A percentile compares a stretch with the other conserved stretches of the same genome.
These are phyloP conservation scores for Penicillium diatomitis DNA, from an alignment of 495 filamentous ascomycete species.

Conservation along the genomic window DNA sequence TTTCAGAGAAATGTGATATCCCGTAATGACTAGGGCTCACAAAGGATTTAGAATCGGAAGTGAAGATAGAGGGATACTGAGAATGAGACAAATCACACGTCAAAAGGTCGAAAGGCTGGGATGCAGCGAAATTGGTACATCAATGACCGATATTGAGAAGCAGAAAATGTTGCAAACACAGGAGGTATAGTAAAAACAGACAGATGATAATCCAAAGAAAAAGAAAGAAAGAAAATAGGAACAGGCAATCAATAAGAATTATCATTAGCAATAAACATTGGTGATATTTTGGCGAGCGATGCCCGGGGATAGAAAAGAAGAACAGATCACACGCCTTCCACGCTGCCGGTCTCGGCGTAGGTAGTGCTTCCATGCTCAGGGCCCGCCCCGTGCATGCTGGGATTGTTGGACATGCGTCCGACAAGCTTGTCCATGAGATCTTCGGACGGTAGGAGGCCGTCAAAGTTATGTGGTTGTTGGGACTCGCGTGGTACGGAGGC, in stretches of 20 bases:
- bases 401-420: slow-evolving; percentile 27
- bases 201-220: slow-evolving; percentile 11
- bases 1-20: too few species aligned
- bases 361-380: slow-evolving; percentile 23
- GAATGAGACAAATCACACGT: too few species aligned
- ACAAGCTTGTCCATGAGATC: slow-evolving; percentile 37
- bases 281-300: not conserved
- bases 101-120: too few species aligned
- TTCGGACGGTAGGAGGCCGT: slow-evolving; percentile 28
- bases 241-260: slow-evolving; percentile 13
- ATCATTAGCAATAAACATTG: slow-evolving; percentile 19
- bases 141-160: not conserved
- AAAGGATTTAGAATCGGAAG: too few species aligned
- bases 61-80: too few species aligned
- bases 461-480: slow-evolving; percentile 28
- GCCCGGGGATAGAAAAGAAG: too few species aligned
- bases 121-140: too few species aligned
- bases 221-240: slow-evolving; percentile 11
- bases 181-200: slow-evolving; percentile 2
- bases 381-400: slow-evolving; percentile 32
- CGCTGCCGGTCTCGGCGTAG: slow-evolving; percentile 25
- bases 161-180: not conserved
- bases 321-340: slow-evolving; percentile 24
- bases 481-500: slow-evolving; percentile 27
- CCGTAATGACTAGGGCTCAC: too few species aligned